Evolutionary conservation across 2,329 filamentous ascomycete genomes (phyloP).

Genomic region (Xylariaceae sp.): DNA sequence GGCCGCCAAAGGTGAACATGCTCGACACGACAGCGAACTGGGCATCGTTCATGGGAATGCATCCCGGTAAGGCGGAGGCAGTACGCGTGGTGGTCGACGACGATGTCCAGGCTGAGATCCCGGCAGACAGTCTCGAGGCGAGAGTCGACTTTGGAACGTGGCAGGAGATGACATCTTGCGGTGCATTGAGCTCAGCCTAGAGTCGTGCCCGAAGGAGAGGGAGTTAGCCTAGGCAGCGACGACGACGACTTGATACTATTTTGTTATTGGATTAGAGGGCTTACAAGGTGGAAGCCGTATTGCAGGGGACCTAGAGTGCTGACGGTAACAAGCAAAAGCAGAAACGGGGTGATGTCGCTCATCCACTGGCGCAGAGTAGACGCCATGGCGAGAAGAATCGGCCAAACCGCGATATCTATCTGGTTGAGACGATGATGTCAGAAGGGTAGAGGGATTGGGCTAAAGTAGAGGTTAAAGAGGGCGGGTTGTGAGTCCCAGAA

Average conservation of each 20-base stretch:
- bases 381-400: conserved; percentile 16
- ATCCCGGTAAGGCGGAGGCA: conserved; percentile 54
- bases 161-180: conserved; percentile 89
- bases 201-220: not conserved
- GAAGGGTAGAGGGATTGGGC: not conserved
- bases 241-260: no score
- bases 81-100: conserved; percentile 26
- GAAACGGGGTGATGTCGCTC: conserved; percentile 62
- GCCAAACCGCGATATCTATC: not conserved
- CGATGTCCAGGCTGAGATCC: conserved; percentile 27
- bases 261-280: conserved; percentile 13
- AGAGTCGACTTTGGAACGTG: conserved; percentile 50
- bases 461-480: not conserved
- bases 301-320: conserved; percentile 84
- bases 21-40: conserved; percentile 84
- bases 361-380: conserved; percentile 31
- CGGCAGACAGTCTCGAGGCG: conserved; percentile 29
- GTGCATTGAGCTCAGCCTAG: conserved; percentile 90
- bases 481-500: not conserved
- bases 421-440: not conserved
- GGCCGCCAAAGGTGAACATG: conserved; percentile 83
- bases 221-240: conserved; percentile 9
- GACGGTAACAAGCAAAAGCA: conserved; percentile 69
- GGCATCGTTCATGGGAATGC: conserved; percentile 79
- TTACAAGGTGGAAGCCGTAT: conserved; percentile 89